Evolutionary conservation across 805 yeast species (phyloP).

Genomic region (Saturnispora galanensis): DNA sequence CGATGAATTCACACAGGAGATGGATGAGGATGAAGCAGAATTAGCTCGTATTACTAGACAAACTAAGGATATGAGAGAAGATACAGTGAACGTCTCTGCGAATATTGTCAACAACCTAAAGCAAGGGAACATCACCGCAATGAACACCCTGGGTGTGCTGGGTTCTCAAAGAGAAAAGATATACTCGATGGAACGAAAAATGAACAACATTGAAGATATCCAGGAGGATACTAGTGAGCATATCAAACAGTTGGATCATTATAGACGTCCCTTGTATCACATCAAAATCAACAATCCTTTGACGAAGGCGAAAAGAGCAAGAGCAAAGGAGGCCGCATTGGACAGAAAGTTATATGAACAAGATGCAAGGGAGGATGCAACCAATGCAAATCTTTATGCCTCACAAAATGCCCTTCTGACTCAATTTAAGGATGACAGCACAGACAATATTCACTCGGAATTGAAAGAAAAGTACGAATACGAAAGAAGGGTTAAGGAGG

Average conservation of each 20-base stretch:
- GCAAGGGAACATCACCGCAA: conserved; percentile 63
- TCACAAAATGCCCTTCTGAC: conserved; percentile 25
- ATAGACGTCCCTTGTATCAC: conserved; percentile 73
- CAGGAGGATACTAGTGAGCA: conserved; percentile 74
- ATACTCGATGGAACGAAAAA: conserved; percentile 65
- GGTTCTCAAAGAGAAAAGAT: conserved; percentile 90
- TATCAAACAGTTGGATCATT: conserved; percentile 66
- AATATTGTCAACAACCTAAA: conserved; percentile 67
- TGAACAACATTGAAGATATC: conserved; percentile 46
- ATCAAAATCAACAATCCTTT: conserved; percentile 82
- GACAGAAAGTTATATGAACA: conserved; percentile 36
- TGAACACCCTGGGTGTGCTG: conserved; percentile 80
- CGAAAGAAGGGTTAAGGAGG: conserved; percentile 44
- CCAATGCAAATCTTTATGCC: conserved; percentile 20
- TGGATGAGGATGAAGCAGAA: conserved; percentile 84
- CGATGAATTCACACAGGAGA: conserved; percentile 29
- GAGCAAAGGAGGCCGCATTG: conserved; percentile 62
- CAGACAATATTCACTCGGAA: conserved; percentile 18
- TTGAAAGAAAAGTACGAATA: conserved; percentile 37
- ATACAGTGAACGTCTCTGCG: conserved; percentile 75
- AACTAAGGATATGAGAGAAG: conserved; percentile 56
- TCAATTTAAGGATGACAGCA: conserved; percentile 37
- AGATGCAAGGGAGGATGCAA: conserved; percentile 21
- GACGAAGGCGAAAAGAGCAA: conserved; percentile 65
- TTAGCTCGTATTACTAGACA: conserved; percentile 75